Evolutionary conservation across 495 filamentous ascomycete genomes (phyloP).

Genomic region (Trichodelitschia bisporula): DNA sequence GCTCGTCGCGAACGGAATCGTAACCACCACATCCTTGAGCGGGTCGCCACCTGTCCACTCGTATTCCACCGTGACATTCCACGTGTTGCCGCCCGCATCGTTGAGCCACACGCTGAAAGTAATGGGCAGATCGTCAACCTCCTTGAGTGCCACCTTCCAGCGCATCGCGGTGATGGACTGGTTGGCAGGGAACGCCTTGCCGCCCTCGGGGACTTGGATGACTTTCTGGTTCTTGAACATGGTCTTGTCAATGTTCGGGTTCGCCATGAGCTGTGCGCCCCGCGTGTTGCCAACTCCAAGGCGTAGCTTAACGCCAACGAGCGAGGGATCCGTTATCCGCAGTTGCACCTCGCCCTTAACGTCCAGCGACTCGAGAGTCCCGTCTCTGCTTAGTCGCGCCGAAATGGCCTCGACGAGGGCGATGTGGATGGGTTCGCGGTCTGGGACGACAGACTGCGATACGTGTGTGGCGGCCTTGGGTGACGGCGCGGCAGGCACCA

Average conservation of each 20-base stretch:
- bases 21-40: constrained; percentile 62
- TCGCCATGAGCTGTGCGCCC: constrained; percentile 70
- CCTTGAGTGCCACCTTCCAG: constrained; percentile 54
- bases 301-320: constrained; percentile 72
- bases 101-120: constrained; percentile 93
- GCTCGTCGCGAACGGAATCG: constrained; percentile 57
- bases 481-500: constrained; percentile 38
- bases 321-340: constrained; percentile 59
- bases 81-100: constrained; percentile 50
- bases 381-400: constrained; percentile 68
- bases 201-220: constrained; percentile 64
- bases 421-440: constrained; percentile 62
- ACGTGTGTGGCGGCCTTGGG: constrained; percentile 19
- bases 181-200: constrained; percentile 65
- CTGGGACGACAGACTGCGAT: constrained; percentile 23
- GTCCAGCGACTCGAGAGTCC: constrained; percentile 54
- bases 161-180: constrained; percentile 70
- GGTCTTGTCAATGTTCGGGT: constrained; percentile 80
- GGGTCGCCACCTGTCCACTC: constrained; percentile 56
- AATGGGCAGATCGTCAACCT: constrained; percentile 51
- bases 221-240: constrained; percentile 51
- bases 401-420: constrained; percentile 71
- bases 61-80: constrained; percentile 77
- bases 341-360: constrained; percentile 80
- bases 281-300: constrained; percentile 47